Evolutionary conservation across 805 yeast genomes (phyloP).

Genomic region (Starmerella gropengiesseri): DNA sequence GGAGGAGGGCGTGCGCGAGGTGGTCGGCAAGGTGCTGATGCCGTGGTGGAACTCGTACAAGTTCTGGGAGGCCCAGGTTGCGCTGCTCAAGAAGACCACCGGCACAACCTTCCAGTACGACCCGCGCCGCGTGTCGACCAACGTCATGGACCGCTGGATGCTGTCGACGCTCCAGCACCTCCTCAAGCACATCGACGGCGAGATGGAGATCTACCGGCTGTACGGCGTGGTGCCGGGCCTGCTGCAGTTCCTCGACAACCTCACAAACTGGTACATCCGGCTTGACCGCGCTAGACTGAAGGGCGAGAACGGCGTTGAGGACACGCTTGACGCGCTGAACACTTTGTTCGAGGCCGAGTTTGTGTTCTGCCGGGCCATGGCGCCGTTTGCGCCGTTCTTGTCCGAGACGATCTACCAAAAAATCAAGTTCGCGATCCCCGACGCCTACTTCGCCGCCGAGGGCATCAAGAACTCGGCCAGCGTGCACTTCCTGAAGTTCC

Average conservation of each 20-base stretch:
- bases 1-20: slow-evolving; percentile 98
- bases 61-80: slow-evolving; percentile 90
- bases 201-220: slow-evolving; percentile 81
- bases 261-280: slow-evolving; percentile 98
- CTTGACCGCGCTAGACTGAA: slow-evolving; percentile 95
- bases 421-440: slow-evolving; percentile 44
- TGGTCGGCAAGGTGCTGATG: slow-evolving; percentile 83
- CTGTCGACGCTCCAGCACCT: slow-evolving; percentile 92
- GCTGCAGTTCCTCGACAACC: slow-evolving; percentile 76
- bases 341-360: slow-evolving; percentile 83
- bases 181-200: slow-evolving; percentile 72
- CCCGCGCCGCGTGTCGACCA: slow-evolving; percentile 50
- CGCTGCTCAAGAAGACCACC: slow-evolving; percentile 66
- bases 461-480: slow-evolving; percentile 50
- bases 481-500: slow-evolving; percentile 90
- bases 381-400: slow-evolving; percentile 96
- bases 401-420: slow-evolving; percentile 80
- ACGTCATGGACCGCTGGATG: slow-evolving; percentile 97
- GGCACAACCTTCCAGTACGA: slow-evolving; percentile 64
- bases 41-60: slow-evolving; percentile 99
- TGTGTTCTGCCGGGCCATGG: slow-evolving; percentile 89
- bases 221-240: slow-evolving; percentile 94
- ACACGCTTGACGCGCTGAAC: slow-evolving; percentile 77
- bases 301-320: slow-evolving; percentile 82
- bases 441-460: slow-evolving; percentile 22